Percentiles rank a stretch among this genome's conserved stretches.
These are phyloP conservation scores for Xylaria sp. DNA, from an alignment of 495 filamentous ascomycete genomes.

Conservation along the genomic window DNA sequence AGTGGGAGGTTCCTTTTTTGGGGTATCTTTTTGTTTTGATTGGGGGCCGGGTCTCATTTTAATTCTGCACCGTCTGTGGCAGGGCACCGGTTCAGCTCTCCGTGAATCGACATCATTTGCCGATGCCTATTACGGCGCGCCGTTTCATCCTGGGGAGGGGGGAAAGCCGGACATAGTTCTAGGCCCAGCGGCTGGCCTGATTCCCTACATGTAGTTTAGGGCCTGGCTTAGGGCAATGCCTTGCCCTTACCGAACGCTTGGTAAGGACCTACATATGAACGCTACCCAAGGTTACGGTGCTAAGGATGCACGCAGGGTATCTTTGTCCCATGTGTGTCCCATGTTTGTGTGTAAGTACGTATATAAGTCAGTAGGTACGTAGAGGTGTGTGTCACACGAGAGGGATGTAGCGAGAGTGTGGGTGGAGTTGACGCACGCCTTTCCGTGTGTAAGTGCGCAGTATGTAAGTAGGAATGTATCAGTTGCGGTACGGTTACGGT, in stretches of 20 bases:
- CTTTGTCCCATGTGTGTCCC: not conserved
- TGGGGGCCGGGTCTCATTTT: slow-evolving; percentile 17
- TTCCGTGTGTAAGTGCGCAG: not conserved
- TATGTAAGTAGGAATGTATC: no score
- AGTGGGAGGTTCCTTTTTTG: slow-evolving; percentile 14
- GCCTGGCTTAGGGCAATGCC: not conserved
- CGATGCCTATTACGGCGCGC: slow-evolving; percentile 9
- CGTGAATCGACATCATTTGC: slow-evolving; percentile 4
- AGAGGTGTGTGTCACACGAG: not conserved
- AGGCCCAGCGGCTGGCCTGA: slow-evolving; percentile 1
- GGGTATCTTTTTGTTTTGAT: not conserved
- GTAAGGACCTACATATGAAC: slow-evolving; percentile 30
- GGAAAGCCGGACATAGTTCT: not conserved
- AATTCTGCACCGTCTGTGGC: not conserved
- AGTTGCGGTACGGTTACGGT: no score
- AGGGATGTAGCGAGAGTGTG: slow-evolving; percentile 8
- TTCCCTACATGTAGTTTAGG: not conserved
- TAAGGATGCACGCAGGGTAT: slow-evolving; percentile 5
- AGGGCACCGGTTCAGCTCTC: not conserved
- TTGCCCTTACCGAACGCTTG: slow-evolving; percentile 25
- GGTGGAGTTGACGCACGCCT: not conserved
- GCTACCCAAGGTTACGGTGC: slow-evolving; percentile 19
- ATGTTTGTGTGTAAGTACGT: not conserved
- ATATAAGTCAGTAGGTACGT: no score
- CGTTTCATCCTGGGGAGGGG: not conserved